Base-by-base conservation (phyloP, 495 filamentous ascomycete species). In the Sphaerosporella brunnea region DNA sequence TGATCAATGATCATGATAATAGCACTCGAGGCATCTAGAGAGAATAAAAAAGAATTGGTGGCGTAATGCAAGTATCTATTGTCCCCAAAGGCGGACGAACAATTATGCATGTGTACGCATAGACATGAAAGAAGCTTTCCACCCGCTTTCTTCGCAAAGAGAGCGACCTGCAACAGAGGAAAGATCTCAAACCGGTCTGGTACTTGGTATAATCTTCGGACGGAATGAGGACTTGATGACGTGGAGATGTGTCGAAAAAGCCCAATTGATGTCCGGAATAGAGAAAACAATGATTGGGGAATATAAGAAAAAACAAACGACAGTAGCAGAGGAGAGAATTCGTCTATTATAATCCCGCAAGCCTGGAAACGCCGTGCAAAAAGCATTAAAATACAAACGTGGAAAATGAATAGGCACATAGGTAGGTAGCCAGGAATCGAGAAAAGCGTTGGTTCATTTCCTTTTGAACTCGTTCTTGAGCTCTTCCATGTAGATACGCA, bases 401-500 rank as follows among this genome's bases (percentile, higher is more conserved):
- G 7, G 13, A 13, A 39, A 36, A 37, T 10, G 44, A 24, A 39
- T 32, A 13, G 28, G 13, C 13, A 32, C 28, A 7, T 32, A 32
- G 28, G 28, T 32, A 32, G 28, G 28, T 32, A n/a, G n/a, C 13
- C 28, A 32, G 28, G 28, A 32, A 32, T 32, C 28, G 5, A 32
- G 28, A 5, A 5, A 32, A 32, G 5, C 5, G 28, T 32, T 32
- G 28, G 7, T 59, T 51, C 50, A 66, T 68, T 43, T 65, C 58
- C 39, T 62, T 48, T 71, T 67, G 28, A 74, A 60, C 47, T 75
- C 72, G 37, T 77, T 66, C 54, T 70, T 72, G 41, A 79, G 62
- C 54, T 79, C 75, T 48, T 79, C 73, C 46, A 67, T 63, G 59
- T 74, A 79, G 48, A 71, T 67, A 24, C 65, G 49, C 8, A 75